A percentile compares a stretch with the other conserved stretches of the same genome.
phyloP scores from a whole-genome alignment of 306 rosid species.

The Citrullus mucosospermus region DNA sequence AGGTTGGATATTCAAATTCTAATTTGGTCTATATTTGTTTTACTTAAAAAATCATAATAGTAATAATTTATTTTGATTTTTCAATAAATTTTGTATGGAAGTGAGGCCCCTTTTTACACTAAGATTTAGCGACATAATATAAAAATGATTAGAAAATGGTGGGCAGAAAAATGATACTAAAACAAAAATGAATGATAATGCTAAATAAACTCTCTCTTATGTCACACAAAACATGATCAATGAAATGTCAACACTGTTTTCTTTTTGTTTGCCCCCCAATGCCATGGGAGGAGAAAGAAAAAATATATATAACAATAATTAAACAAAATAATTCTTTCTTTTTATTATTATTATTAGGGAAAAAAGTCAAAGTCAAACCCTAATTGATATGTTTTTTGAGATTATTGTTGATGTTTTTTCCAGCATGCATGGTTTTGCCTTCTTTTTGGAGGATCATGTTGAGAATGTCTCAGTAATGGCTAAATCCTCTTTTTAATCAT shows the following conservation, averaged over 20 bases:
- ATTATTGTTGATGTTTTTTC: background rate
- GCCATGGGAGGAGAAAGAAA: background rate
- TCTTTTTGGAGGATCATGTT: background rate
- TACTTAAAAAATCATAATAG: no score
- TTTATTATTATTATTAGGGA: no score
- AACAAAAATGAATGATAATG: background rate
- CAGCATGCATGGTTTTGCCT: constrained; percentile 2
- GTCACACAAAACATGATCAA: constrained; percentile 5
- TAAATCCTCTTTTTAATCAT: background rate
- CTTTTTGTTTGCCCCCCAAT: background rate
- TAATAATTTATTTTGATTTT: background rate
- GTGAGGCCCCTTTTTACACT: background rate
- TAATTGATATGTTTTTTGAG: background rate
- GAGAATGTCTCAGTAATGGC: background rate
- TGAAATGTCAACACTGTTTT: background rate
- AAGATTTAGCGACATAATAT: background rate
- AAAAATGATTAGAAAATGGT: constrained; percentile 1
- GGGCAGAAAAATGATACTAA: background rate
- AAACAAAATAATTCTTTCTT: background rate
- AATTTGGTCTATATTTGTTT: no score
- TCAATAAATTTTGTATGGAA: background rate
- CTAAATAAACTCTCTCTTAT: background rate
- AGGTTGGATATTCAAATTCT: no score
- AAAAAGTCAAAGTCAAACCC: background rate
- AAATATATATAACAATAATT: background rate